A percentile compares a stretch with the other conserved stretches of the same genome.
phyloP scores from a whole-genome alignment of 345 rosid species.

The Rhizophora apiculata region DNA sequence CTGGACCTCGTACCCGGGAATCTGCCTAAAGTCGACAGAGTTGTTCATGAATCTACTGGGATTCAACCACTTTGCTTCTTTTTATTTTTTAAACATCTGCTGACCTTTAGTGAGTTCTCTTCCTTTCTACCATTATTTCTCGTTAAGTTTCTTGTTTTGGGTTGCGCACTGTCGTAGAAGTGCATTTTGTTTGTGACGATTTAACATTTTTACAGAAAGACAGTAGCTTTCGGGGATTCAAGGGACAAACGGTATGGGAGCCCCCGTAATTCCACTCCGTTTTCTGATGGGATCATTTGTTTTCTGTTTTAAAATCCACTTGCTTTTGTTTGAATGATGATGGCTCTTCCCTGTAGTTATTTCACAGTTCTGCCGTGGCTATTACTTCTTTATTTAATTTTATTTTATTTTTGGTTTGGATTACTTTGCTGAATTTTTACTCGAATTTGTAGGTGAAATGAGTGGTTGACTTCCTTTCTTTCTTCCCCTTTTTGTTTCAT shows the following conservation, averaged over 20 bases:
- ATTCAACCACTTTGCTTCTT: too few relatives aligned
- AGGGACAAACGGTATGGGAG: slow-evolving; percentile 33
- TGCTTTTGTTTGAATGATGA: not conserved
- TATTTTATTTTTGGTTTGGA: not conserved
- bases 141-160: not conserved
- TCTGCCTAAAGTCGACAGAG: slow-evolving; percentile 19
- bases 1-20: slow-evolving; percentile 41
- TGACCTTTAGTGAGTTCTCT: not conserved
- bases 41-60: slow-evolving; percentile 12
- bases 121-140: slow-evolving; percentile 6
- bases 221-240: slow-evolving; percentile 25
- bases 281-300: slow-evolving; percentile 17
- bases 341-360: not conserved
- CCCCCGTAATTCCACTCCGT: slow-evolving; percentile 17
- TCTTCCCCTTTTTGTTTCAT: not conserved
- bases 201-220: slow-evolving; percentile 6
- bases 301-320: not conserved
- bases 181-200: slow-evolving; percentile 1
- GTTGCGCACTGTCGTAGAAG: slow-evolving; percentile 7
- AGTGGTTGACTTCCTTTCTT: not conserved
- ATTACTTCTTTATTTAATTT: not conserved
- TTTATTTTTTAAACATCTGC: not conserved
- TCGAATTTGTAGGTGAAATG: too few relatives aligned
- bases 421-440: too few relatives aligned
- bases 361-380: not conserved